Evolutionary conservation across 2,329 filamentous ascomycete species (phyloP).

Genomic region (Rutstroemia sp.): DNA sequence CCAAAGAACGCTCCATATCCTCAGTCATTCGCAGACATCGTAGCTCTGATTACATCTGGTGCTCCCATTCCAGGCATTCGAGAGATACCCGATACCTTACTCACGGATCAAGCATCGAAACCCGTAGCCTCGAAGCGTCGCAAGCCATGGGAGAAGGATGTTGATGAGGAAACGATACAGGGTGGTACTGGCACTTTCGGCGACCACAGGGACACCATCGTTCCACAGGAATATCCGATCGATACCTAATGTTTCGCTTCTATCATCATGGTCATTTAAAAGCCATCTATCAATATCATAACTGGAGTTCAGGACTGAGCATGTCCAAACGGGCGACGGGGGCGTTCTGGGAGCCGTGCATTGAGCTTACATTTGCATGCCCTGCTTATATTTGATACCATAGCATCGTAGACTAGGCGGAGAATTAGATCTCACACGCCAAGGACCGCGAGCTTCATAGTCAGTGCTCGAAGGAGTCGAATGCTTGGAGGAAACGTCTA

Average conservation of each 20-base stretch:
- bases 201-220: slow-evolving; percentile 7
- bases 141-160: slow-evolving; percentile 74
- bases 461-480: too few species aligned
- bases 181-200: slow-evolving; percentile 18
- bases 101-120: slow-evolving; percentile 56
- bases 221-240: slow-evolving; percentile 6
- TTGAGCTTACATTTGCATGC: neutral
- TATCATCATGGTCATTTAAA: neutral
- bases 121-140: slow-evolving; percentile 34
- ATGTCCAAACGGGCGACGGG: neutral
- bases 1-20: slow-evolving; percentile 62
- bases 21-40: slow-evolving; percentile 75
- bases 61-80: slow-evolving; percentile 81
- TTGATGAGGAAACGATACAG: slow-evolving; percentile 19
- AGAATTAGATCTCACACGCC: too few species aligned
- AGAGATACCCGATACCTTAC: slow-evolving; percentile 74
- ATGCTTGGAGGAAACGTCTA: too few species aligned
- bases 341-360: neutral
- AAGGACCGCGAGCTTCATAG: too few species aligned
- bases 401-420: too few species aligned
- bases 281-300: neutral
- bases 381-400: too few species aligned
- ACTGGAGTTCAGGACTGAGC: neutral
- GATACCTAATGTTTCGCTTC: neutral
- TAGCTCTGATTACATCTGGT: slow-evolving; percentile 75